A percentile compares a stretch with the other conserved stretches of the same genome.
Evolutionary conservation across 129 eudicot genomes (phyloP).

Genomic region (Flaveria brownii): DNA sequence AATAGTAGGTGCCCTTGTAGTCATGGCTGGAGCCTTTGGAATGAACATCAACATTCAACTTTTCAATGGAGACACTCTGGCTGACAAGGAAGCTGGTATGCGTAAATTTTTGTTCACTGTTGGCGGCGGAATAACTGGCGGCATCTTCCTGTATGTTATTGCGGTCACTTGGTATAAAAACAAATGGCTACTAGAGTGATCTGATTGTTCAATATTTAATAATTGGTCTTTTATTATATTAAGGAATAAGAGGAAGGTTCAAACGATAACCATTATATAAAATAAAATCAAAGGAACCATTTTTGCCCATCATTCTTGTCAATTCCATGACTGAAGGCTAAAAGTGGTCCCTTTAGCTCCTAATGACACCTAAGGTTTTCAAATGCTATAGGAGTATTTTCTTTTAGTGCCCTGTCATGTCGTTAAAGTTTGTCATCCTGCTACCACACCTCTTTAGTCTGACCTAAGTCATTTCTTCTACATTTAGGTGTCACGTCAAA

Average conservation of each 20-base stretch:
- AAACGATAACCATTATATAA: too few relatives aligned
- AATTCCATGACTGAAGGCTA: too few relatives aligned
- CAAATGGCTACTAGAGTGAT: background rate
- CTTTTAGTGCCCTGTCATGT: too few relatives aligned
- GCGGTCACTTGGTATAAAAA: background rate
- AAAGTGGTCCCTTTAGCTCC: too few relatives aligned
- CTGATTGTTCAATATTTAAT: background rate
- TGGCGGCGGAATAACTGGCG: background rate
- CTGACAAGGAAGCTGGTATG: background rate
- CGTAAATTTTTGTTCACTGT: background rate
- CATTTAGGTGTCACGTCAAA: too few relatives aligned
- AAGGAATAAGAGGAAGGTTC: background rate
- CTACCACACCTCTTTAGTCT: too few relatives aligned
- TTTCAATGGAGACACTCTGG: slow-evolving; percentile 9
- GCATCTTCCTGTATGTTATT: background rate
- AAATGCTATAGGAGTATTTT: too few relatives aligned
- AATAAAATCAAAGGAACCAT: too few relatives aligned
- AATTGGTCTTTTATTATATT: background rate
- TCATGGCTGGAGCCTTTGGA: slow-evolving; percentile 12
- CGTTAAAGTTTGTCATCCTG: too few relatives aligned
- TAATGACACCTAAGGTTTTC: too few relatives aligned
- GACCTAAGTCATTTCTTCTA: too few relatives aligned
- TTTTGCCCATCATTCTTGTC: too few relatives aligned
- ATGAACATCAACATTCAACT: slow-evolving; percentile 11
- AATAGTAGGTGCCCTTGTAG: slow-evolving; percentile 7